Base-by-base conservation (phyloP, 2,329 filamentous ascomycete genomes). In the Botryosphaeria agaves region DNA sequence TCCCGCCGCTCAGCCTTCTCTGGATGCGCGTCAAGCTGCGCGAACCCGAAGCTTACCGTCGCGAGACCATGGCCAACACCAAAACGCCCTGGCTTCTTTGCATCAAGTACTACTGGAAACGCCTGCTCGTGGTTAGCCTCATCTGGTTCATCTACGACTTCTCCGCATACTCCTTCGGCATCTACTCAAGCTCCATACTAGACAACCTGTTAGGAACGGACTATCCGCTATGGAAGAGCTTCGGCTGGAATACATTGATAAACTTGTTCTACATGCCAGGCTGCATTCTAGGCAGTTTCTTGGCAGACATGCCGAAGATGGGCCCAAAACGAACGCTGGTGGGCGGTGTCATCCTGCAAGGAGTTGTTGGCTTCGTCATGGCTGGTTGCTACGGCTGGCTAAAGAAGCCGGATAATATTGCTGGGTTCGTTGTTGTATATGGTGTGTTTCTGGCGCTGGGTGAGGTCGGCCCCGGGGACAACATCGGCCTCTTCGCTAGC, bases 251-350 rank as follows among this genome's bases (percentile, higher is more conserved):
- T 47, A 83, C 78, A 0, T 66, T 93, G 25, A 72, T 91, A 58
- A 92, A 89, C 51, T 59, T 83, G 37, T 93, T 93, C 53, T 91
- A 91, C 52, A 66, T 92, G 29, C 84, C 83, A 0, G 85, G 85
- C 1, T 80, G 81, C 15, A 61, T 85, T 31, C 53, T 78, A 3
- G 85, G 85, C 14, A 78, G 81, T 0, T 79, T 79, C 33, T 58
- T 79, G 5, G 77, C 73, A 16, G 85, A 94, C 53, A 72, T 66
- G 57, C n/a, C n/a, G n/a, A n/a, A n/a, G n/a, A 58, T 91, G 30
- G 85, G 85, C 0, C 83, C 85, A 1, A 74, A 76, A 34, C 71
- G 76, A 40, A 76, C 79, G 1, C 62, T 94, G 0, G 69, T 70
- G 2, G 52, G 73, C 7, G 82, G 81, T 9, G 78, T 92, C 3